These are phyloP conservation scores for Zygotorulaspora florentina DNA, from an alignment of 805 yeast species.

Conservation along the genomic window DNA sequence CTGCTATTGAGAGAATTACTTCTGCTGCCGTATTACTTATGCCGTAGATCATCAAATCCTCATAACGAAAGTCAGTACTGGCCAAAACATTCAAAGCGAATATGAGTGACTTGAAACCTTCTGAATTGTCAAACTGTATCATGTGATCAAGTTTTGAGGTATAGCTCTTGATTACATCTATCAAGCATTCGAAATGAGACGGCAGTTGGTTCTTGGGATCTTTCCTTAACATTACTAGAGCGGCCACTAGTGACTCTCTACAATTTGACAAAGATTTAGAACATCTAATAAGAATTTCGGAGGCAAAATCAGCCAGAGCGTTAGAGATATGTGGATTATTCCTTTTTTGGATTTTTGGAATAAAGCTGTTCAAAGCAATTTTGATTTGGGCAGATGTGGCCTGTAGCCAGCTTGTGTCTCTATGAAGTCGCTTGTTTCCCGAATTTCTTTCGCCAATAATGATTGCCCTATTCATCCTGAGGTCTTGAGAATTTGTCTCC, in stretches of 20 bases:
- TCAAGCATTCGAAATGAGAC: conserved; percentile 3
- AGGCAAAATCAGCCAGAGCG: conserved; percentile 15
- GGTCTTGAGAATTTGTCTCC: conserved; percentile 13
- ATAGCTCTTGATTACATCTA: conserved; percentile 8
- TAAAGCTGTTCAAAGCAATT: conserved; percentile 41
- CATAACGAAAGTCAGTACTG: conserved; percentile 1
- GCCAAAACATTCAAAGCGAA: conserved; percentile 12
- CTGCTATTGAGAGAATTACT: conserved; percentile 2
- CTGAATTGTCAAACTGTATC: conserved; percentile 16
- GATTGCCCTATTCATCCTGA: conserved; percentile 13
- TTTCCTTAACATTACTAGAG: conserved; percentile 12
- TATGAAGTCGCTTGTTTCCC: conserved; percentile 28
- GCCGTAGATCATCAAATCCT: conserved; percentile 6
- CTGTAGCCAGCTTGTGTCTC: conserved; percentile 52
- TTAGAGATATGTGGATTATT: conserved; percentile 18
- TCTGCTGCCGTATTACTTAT: conserved; percentile 6
- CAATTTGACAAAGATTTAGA: conserved; percentile 21
- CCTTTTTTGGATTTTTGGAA: conserved; percentile 26
- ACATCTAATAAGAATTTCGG: conserved; percentile 14
- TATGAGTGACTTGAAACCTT: conserved; percentile 10
- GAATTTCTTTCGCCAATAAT: conserved; percentile 8
- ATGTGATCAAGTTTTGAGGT: conserved; percentile 6
- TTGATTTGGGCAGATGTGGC: conserved; percentile 50
- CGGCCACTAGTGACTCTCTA: conserved; percentile 13
- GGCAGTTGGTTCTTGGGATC: conserved; percentile 13